phyloP scores from a whole-genome alignment of 2,329 filamentous ascomycete genomes.

The Arthrobotrys conoides region DNA sequence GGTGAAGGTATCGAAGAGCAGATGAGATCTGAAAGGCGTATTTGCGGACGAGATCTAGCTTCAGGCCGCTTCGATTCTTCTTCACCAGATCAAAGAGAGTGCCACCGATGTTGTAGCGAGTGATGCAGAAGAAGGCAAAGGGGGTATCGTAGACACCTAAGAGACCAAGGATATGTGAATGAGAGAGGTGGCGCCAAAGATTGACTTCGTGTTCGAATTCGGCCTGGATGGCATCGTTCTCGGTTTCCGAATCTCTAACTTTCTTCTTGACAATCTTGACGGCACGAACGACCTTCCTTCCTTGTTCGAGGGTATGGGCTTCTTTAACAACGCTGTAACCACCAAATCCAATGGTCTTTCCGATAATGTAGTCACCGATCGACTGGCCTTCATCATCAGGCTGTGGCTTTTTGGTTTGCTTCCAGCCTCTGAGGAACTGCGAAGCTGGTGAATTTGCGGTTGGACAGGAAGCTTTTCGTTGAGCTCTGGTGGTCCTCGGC shows the following conservation, averaged over 20 bases:
- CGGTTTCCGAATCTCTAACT: slow-evolving; percentile 71
- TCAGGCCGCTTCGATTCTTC: slow-evolving; percentile 72
- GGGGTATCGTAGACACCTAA: slow-evolving; percentile 77
- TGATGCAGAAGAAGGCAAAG: slow-evolving; percentile 77
- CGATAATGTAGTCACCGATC: slow-evolving; percentile 77
- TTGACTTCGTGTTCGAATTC: slow-evolving; percentile 79
- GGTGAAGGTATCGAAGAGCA: slow-evolving; percentile 77
- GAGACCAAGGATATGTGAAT: slow-evolving; percentile 75
- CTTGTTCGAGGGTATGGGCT: slow-evolving; percentile 74
- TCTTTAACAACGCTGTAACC: slow-evolving; percentile 79
- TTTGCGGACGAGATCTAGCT: slow-evolving; percentile 71
- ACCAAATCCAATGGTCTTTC: slow-evolving; percentile 76
- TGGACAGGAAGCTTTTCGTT: slow-evolving; percentile 46
- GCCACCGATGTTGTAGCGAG: slow-evolving; percentile 71
- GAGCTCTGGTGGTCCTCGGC: slow-evolving; percentile 55
- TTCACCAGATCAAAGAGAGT: slow-evolving; percentile 76
- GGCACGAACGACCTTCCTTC: slow-evolving; percentile 72
- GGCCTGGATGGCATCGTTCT: slow-evolving; percentile 77
- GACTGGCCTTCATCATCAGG: slow-evolving; percentile 79
- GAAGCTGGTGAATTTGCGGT: slow-evolving; percentile 57
- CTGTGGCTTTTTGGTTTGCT: slow-evolving; percentile 64
- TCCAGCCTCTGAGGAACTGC: slow-evolving; percentile 57
- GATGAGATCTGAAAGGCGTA: slow-evolving; percentile 76
- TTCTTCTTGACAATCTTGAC: slow-evolving; percentile 78
- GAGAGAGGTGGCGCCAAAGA: slow-evolving; percentile 77